Conservation (phyloP, 805 yeast genomes). For the Metschnikowia cubensis region DNA sequence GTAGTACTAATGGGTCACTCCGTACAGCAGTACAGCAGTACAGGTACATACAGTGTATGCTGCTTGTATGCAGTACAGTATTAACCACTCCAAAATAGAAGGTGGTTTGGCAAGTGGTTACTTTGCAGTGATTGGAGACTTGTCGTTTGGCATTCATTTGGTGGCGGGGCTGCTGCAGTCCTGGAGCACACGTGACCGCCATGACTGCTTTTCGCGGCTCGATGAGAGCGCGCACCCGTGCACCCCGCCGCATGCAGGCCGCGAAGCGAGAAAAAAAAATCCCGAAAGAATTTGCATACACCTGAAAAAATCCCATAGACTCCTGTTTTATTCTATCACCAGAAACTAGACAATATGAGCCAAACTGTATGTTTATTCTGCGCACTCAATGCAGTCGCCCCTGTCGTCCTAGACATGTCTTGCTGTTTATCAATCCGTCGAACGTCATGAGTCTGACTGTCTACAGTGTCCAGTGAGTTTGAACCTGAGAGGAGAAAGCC, state of each 20-base stretch:
- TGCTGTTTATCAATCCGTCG: too few species aligned
- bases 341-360: slow-evolving; percentile 28
- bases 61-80: too few species aligned
- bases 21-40: too few species aligned
- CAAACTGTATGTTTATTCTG: slow-evolving; percentile 28
- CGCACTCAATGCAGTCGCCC: not conserved
- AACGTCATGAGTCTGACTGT: too few species aligned
- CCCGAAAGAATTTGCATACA: slow-evolving; percentile 19
- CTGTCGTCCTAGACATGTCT: not conserved
- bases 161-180: not conserved
- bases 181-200: slow-evolving; percentile 12
- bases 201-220: slow-evolving; percentile 14
- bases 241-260: slow-evolving; percentile 10
- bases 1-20: too few species aligned
- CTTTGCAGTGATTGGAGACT: too few species aligned
- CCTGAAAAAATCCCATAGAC: slow-evolving; percentile 19
- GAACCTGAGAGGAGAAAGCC: too few species aligned
- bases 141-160: too few species aligned
- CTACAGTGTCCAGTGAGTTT: too few species aligned
- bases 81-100: too few species aligned
- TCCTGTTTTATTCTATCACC: slow-evolving; percentile 21
- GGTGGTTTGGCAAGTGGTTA: too few species aligned
- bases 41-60: too few species aligned
- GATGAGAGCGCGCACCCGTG: slow-evolving; percentile 2
- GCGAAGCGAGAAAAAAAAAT: slow-evolving; percentile 13